Conservation (phyloP, 352 stramenopile genomes). For the Phytophthora parvispora region DNA sequence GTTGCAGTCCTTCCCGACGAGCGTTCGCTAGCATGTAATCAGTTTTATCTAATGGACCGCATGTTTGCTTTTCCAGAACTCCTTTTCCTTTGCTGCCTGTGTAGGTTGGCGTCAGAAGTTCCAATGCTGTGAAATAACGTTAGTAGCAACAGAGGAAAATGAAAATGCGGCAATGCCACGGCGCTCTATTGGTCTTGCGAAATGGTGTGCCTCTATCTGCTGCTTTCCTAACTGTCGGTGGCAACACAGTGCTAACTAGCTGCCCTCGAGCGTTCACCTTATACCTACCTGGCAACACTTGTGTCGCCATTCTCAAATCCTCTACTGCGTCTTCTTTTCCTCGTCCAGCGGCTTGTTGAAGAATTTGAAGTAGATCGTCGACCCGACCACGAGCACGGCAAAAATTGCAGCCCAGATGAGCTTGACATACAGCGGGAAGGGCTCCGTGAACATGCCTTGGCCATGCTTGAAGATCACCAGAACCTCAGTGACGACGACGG, state of each 20-base stretch:
- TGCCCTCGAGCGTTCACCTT: constrained; percentile 10
- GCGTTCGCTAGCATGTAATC: constrained; percentile 29
- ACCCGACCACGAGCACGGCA: constrained; percentile 76
- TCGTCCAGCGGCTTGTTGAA: constrained; percentile 59
- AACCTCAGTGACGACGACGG: constrained; percentile 81
- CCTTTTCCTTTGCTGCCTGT: background rate
- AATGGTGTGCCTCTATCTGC: constrained; percentile 17
- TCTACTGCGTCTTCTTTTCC: constrained; percentile 52
- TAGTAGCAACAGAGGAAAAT: too few relatives aligned
- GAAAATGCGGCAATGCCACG: constrained; percentile 1
- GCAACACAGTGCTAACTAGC: background rate
- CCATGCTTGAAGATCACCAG: constrained; percentile 89
- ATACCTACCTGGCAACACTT: constrained; percentile 2
- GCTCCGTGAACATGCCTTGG: constrained; percentile 89
- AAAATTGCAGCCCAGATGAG: constrained; percentile 85
- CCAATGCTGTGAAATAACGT: too few relatives aligned
- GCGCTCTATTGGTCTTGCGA: constrained; percentile 16
- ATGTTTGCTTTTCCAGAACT: constrained; percentile 19
- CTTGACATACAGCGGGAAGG: constrained; percentile 86
- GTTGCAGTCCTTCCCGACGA: constrained; percentile 15
- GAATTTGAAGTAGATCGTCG: constrained; percentile 87
- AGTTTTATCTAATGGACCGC: constrained; percentile 37
- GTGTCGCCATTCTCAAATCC: constrained; percentile 2
- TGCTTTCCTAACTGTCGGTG: constrained; percentile 10
- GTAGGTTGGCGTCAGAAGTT: background rate